Evolutionary conservation across 352 stramenopile species (phyloP).

Genomic region (Phytopythium helicoides): DNA sequence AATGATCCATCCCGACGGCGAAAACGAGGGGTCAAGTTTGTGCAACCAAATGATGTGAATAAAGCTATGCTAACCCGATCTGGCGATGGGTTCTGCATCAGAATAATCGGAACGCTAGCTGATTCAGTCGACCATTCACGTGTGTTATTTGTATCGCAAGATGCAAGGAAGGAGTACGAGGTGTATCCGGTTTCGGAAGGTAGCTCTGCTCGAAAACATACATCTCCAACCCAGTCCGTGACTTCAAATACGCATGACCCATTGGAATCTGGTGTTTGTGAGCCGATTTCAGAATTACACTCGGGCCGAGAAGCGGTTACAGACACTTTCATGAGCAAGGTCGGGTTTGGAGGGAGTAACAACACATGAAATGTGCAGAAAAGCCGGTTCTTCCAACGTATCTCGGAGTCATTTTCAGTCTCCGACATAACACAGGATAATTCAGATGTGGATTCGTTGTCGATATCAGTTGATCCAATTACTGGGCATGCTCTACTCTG

Average conservation of each 20-base stretch:
- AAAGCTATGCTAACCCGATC: conserved; percentile 2
- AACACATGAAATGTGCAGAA: conserved; percentile 42
- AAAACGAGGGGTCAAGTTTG: neutral
- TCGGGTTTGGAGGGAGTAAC: conserved; percentile 32
- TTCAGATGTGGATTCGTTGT: neutral
- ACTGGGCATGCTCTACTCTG: conserved; percentile 12
- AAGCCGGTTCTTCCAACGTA: conserved; percentile 18
- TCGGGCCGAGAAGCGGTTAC: conserved; percentile 35
- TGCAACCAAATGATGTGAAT: neutral
- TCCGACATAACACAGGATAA: neutral
- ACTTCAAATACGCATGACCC: conserved; percentile 56
- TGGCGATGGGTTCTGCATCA: conserved; percentile 19
- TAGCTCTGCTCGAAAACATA: conserved; percentile 30
- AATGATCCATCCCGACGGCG: neutral
- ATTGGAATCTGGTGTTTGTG: conserved; percentile 30
- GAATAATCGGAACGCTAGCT: conserved; percentile 10
- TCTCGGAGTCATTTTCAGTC: neutral
- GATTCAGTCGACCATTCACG: conserved; percentile 1
- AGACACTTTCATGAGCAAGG: conserved; percentile 28
- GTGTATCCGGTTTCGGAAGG: conserved; percentile 16
- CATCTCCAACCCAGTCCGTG: conserved; percentile 50
- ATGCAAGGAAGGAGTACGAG: conserved; percentile 38
- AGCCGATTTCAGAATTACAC: conserved; percentile 30
- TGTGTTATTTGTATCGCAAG: neutral
- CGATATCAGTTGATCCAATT: neutral